Conservation (phyloP, 495 filamentous ascomycete species). For the Hyaloscypha finlandica region DNA sequence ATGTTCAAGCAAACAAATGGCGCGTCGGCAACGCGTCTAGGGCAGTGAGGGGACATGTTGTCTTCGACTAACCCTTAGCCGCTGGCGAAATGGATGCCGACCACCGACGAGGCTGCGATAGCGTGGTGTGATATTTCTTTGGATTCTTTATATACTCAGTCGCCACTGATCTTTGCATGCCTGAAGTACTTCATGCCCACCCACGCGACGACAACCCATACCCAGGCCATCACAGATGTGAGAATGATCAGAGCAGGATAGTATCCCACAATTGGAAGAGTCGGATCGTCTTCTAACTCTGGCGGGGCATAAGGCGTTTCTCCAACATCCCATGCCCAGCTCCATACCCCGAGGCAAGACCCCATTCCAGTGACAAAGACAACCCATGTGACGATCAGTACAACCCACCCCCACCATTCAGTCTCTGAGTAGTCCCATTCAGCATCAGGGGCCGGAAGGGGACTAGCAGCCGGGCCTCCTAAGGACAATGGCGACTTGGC, state of each 20-base stretch:
- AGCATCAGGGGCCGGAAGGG: constrained; percentile 42
- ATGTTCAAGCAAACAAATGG: no score
- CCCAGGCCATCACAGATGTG: constrained; percentile 96
- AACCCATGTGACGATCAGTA: constrained; percentile 85
- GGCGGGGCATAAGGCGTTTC: constrained; percentile 92
- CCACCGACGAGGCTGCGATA: no score
- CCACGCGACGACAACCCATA: constrained; percentile 97
- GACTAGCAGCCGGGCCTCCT: constrained; percentile 45
- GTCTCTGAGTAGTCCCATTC: constrained; percentile 91
- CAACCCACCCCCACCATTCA: constrained; percentile 95
- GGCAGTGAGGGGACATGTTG: no score
- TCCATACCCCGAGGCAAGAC: constrained; percentile 95
- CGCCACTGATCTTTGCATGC: constrained; percentile 80
- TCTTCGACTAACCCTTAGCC: no score
- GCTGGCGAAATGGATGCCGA: not conserved
- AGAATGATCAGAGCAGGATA: constrained; percentile 93
- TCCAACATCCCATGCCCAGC: constrained; percentile 99
- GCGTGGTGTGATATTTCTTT: not conserved
- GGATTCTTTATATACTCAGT: constrained; percentile 28
- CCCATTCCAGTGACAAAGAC: constrained; percentile 97
- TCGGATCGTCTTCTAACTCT: constrained; percentile 90
- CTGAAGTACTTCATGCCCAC: constrained; percentile 99
- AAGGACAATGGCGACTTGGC: constrained; percentile 63
- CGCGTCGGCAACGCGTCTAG: no score
- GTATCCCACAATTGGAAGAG: constrained; percentile 92